Evolutionary conservation across 352 stramenopile species (phyloP), one percentile per base, ranked within the genome.

Genomic region (Blastocystis sp.): DNA sequence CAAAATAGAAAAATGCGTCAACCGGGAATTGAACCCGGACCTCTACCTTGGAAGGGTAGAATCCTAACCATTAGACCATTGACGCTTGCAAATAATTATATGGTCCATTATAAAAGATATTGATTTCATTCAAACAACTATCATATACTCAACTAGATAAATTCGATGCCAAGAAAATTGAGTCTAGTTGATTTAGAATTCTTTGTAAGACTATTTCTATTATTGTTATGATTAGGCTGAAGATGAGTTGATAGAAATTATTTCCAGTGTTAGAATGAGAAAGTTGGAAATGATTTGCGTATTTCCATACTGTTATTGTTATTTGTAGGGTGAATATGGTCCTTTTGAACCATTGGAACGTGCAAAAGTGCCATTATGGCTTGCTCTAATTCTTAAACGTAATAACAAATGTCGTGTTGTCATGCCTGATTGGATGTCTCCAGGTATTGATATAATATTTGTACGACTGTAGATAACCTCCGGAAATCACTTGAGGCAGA

Each of bases 331-430:
- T n/a, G 56, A 87, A 49, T 87, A 54, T 54, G 77, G 77, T 56
- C 77, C 77, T 14, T 87, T 87, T 37, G 77, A 87, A 39, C 57
- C 77, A 19, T 74, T 87, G 77, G 77, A 87, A 32, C 65, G 61
- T 6, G 49, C 46, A n/a, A 61, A 16, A 1, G 77, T 87, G 29
- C 77, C 77, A 1, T 27, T 87, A 21, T 87, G 77, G 77, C 56
- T 87, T 27, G 77, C 77, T 57, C 19, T 87, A 0, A 61, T 74
- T 12, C 57, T 87, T 58, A 87, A 87, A 42, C 71, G 49, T 27
- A 69, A 87, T 24, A 75, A 75, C 14, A 87, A 87, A 65, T 87
- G 77, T 42, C 59, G 65, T 66, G 74, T 87, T 49, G 52, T 87
- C 49, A 77, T 87, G 52, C 77, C 77, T 0, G 14, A 56, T 3